Evolutionary conservation across 176 grass and related monocot genomes (phyloP).

Genomic region (Aegilops longissima): DNA sequence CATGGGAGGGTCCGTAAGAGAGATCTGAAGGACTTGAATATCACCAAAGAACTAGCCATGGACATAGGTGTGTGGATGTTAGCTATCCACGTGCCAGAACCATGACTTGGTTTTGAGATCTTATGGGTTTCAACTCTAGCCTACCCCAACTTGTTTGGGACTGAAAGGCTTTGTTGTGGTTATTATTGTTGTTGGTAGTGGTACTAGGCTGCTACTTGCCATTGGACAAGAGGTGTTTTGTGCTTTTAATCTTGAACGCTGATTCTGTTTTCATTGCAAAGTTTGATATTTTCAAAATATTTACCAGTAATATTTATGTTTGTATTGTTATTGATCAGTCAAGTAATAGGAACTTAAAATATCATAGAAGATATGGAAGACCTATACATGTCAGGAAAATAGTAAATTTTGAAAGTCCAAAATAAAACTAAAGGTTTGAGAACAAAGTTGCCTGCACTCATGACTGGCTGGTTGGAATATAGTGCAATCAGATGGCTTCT

Average conservation of each 20-base stretch:
- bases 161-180: not conserved
- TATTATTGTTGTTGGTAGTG: not conserved
- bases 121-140: no score
- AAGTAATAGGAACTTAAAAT: slow-evolving; percentile 8
- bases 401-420: slow-evolving; percentile 12
- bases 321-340: not conserved
- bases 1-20: no score
- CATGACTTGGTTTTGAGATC: no score
- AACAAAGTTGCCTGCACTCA: not conserved
- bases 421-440: not conserved
- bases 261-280: not conserved
- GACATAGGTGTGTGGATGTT: no score
- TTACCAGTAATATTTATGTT: not conserved
- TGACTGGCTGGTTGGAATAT: not conserved
- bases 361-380: not conserved
- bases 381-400: not conserved
- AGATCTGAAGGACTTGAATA: no score
- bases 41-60: no score
- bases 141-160: no score
- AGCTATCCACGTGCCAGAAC: no score
- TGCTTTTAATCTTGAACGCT: slow-evolving; percentile 10
- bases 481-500: not conserved
- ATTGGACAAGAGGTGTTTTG: not conserved
- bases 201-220: slow-evolving; percentile 10
- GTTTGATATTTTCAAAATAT: slow-evolving; percentile 8